Percentiles rank a stretch among this genome's conserved stretches.
Evolutionary conservation across 257 asterid genomes (phyloP).

Genomic region (Solanum megistacrolobum): DNA sequence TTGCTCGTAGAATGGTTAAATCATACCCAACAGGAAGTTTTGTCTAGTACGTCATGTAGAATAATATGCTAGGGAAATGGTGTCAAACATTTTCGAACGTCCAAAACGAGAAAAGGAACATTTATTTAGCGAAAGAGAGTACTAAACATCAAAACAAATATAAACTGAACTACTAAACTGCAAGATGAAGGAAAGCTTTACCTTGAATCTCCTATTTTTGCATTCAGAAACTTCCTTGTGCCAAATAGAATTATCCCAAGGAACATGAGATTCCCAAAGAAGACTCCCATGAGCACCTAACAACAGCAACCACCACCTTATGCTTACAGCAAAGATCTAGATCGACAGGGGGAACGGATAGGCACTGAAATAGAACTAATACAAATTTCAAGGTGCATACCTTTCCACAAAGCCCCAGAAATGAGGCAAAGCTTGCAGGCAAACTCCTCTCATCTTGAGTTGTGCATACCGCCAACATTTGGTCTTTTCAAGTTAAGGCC

Average conservation of each 20-base stretch:
- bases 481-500: conserved; percentile 54
- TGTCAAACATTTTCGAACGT: not conserved
- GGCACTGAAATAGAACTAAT: not conserved
- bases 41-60: not conserved
- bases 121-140: not conserved
- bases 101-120: not conserved
- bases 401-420: conserved; percentile 35
- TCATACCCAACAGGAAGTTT: not conserved
- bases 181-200: conserved; percentile 18
- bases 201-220: conserved; percentile 30
- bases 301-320: not conserved
- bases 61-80: not conserved
- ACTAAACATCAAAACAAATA: not conserved
- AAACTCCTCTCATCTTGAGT: conserved; percentile 25
- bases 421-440: conserved; percentile 22
- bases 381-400: conserved; percentile 18
- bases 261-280: conserved; percentile 47
- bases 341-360: not conserved
- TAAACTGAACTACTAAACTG: not conserved
- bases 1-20: not conserved
- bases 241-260: conserved; percentile 30
- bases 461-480: conserved; percentile 36
- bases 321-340: not conserved
- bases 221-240: conserved; percentile 29
- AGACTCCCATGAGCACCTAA: conserved; percentile 45